Evolutionary conservation across 768 basidiomycete genomes (phyloP).

Genomic region (Psilocybe subaeruginosa): DNA sequence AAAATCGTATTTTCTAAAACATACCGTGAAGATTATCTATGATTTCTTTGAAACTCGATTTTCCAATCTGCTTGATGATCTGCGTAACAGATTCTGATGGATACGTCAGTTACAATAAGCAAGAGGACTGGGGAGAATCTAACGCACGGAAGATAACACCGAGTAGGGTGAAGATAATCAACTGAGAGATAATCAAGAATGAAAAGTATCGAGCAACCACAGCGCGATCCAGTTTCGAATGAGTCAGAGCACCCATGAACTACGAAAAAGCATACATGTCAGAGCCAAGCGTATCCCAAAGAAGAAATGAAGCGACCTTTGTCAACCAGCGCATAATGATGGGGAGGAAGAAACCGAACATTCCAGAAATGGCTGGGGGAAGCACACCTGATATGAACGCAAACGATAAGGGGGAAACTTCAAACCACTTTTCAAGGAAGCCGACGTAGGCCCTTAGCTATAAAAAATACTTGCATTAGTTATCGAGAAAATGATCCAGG

Average conservation of each 20-base stretch:
- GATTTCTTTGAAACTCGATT: slow-evolving; percentile 50
- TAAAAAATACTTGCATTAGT: slow-evolving; percentile 2
- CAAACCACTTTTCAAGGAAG: slow-evolving; percentile 77
- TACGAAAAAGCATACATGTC: slow-evolving; percentile 47
- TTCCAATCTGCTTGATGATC: slow-evolving; percentile 38
- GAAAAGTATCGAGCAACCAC: slow-evolving; percentile 92
- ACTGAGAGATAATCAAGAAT: slow-evolving; percentile 92
- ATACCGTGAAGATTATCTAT: slow-evolving; percentile 47
- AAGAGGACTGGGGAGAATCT: background rate
- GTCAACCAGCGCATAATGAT: slow-evolving; percentile 90
- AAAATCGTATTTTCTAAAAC: slow-evolving; percentile 17
- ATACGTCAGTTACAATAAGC: background rate
- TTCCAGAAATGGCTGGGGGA: slow-evolving; percentile 84
- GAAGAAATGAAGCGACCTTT: slow-evolving; percentile 42
- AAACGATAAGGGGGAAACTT: slow-evolving; percentile 67
- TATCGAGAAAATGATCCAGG: background rate
- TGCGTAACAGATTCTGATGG: background rate
- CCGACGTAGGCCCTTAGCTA: slow-evolving; percentile 56
- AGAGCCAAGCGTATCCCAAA: background rate
- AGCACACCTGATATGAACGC: slow-evolving; percentile 90
- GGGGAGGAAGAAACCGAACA: slow-evolving; percentile 92
- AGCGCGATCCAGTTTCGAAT: slow-evolving; percentile 84
- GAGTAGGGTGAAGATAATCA: slow-evolving; percentile 92
- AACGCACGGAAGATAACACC: slow-evolving; percentile 86
- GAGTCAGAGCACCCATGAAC: slow-evolving; percentile 65